Conservation (phyloP, 2,329 filamentous ascomycete genomes). For the Dactylellina cionopaga region DNA sequence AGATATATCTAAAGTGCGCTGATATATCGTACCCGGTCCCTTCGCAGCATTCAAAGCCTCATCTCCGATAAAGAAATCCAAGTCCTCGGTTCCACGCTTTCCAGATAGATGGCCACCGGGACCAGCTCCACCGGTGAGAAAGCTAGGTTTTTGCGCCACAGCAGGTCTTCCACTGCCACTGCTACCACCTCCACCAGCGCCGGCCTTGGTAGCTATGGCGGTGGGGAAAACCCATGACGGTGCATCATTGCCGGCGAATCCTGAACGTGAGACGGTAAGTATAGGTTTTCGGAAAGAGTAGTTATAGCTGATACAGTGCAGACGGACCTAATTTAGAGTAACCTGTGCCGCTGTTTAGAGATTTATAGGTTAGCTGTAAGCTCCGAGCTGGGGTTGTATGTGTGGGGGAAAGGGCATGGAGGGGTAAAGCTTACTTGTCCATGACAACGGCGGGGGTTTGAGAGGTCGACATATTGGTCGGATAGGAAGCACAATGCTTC, state of each 20-base stretch:
- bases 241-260: constrained; percentile 98
- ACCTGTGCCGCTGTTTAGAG: constrained; percentile 83
- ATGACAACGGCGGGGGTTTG: constrained; percentile 99
- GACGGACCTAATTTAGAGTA: constrained; percentile 95
- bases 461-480: constrained; percentile 76
- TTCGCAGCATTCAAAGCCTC: constrained; percentile 85
- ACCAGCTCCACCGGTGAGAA: constrained; percentile 89
- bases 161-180: constrained; percentile 88
- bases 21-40: constrained; percentile 77
- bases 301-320: background rate
- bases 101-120: constrained; percentile 81
- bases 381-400: too few species aligned
- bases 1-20: background rate
- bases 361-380: constrained; percentile 43
- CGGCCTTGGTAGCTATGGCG: constrained; percentile 93
- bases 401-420: constrained; percentile 58
- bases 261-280: constrained; percentile 64
- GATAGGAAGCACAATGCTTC: constrained; percentile 30
- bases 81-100: constrained; percentile 95
- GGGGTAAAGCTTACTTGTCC: constrained; percentile 86
- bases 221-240: constrained; percentile 99
- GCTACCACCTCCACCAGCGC: constrained; percentile 72
- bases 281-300: background rate
- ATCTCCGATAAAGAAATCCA: constrained; percentile 99
- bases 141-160: constrained; percentile 93